A percentile compares a stretch with the other conserved stretches of the same genome.
These are phyloP conservation scores for Colletotrichum phormii DNA, from an alignment of 2,329 filamentous ascomycete genomes.

Conservation along the genomic window DNA sequence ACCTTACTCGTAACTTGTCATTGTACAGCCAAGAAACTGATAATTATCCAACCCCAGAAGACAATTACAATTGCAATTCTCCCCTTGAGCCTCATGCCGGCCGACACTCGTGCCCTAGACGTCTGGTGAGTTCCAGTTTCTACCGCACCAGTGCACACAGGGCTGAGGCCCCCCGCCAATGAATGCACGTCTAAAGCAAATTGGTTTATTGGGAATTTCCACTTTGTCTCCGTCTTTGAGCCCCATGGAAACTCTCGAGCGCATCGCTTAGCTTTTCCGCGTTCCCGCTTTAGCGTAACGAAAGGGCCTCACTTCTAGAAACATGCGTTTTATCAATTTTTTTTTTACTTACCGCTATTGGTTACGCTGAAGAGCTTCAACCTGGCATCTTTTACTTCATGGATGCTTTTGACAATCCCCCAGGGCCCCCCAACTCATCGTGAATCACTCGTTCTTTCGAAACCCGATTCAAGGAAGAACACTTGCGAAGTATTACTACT, in stretches of 20 bases:
- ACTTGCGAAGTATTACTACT: background rate
- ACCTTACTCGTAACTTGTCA: too few relatives aligned
- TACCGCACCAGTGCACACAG: background rate
- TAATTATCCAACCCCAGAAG: background rate
- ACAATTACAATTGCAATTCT: background rate
- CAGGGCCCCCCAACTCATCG: background rate
- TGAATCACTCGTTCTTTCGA: background rate
- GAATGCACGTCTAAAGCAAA: conserved; percentile 8
- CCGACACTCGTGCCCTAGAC: too few relatives aligned
- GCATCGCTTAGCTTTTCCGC: background rate
- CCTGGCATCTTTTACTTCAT: background rate
- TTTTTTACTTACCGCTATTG: background rate
- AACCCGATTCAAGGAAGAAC: background rate
- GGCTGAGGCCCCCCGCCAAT: conserved; percentile 29
- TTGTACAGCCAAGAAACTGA: too few relatives aligned
- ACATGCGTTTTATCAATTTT: background rate
- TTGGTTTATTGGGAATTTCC: conserved; percentile 7
- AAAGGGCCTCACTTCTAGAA: background rate
- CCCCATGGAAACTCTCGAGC: background rate
- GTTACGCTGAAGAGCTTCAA: too few relatives aligned
- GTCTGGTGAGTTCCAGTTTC: too few relatives aligned
- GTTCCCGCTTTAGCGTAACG: background rate
- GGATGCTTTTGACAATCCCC: background rate
- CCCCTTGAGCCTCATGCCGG: too few relatives aligned
- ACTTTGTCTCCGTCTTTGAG: background rate